Conservation (phyloP, 2,329 filamentous ascomycete genomes). For the Harringtonia aguacate region DNA sequence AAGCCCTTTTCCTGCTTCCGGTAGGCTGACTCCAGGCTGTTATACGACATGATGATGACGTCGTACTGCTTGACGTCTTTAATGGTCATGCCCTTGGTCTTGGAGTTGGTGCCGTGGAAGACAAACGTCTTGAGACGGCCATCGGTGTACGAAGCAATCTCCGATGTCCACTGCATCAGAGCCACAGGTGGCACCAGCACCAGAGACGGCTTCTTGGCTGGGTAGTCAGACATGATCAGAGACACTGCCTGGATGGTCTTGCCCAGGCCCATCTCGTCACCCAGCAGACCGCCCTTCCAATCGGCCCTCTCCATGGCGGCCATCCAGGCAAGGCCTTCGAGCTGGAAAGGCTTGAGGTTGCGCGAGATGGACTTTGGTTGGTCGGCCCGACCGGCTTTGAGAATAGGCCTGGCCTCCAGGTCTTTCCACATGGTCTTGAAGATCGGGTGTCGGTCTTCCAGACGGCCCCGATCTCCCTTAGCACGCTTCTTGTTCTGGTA, state of each 20-base stretch:
- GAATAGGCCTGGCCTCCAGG: constrained; percentile 54
- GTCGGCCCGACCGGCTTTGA: constrained; percentile 50
- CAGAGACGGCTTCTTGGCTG: constrained; percentile 68
- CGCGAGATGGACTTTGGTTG: constrained; percentile 73
- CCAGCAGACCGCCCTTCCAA: constrained; percentile 83
- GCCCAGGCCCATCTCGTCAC: constrained; percentile 97
- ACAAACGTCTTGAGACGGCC: constrained; percentile 84
- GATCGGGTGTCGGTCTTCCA: constrained; percentile 68
- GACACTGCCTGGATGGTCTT: constrained; percentile 98
- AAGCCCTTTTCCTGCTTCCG: constrained; percentile 90
- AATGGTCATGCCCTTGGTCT: constrained; percentile 65
- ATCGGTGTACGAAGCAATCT: constrained; percentile 73
- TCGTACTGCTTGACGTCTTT: constrained; percentile 74
- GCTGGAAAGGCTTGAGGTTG: constrained; percentile 83
- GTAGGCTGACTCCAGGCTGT: constrained; percentile 80
- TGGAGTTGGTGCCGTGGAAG: constrained; percentile 77
- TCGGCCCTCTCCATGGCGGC: constrained; percentile 72
- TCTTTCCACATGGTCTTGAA: constrained; percentile 78
- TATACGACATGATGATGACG: constrained; percentile 96
- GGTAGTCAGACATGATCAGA: constrained; percentile 95
- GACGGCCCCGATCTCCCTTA: constrained; percentile 47
- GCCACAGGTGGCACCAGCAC: constrained; percentile 90
- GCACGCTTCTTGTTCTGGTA: constrained; percentile 17
- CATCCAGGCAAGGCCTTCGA: constrained; percentile 94
- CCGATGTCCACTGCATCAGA: constrained; percentile 86